phyloP scores from a whole-genome alignment of 345 rosid genomes.

The Cardamine chenopodiifolia region DNA sequence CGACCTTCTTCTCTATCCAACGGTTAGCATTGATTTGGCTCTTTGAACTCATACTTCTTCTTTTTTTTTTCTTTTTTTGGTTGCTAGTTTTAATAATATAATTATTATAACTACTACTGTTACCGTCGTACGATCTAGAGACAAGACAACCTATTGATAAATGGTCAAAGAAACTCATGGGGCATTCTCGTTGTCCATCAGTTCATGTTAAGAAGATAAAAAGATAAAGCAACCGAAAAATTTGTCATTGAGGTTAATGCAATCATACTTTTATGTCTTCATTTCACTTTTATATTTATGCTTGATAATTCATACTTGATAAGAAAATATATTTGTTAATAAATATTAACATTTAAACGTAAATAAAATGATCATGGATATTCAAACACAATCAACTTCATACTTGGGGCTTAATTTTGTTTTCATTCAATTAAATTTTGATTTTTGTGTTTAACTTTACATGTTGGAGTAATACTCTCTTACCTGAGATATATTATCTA shows the following conservation, averaged over 20 bases:
- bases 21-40: constrained; percentile 11
- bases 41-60: background rate
- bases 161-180: constrained; percentile 24
- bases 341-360: too few relatives aligned
- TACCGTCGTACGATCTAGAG: constrained; percentile 2
- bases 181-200: background rate
- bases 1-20: background rate
- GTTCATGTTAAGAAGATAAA: constrained; percentile 5
- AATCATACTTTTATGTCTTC: too few relatives aligned
- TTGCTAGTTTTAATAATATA: background rate
- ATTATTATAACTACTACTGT: background rate
- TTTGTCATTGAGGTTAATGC: background rate
- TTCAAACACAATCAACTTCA: too few relatives aligned
- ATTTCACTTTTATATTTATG: too few relatives aligned
- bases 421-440: too few relatives aligned
- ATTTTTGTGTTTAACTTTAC: too few relatives aligned
- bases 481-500: too few relatives aligned
- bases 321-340: too few relatives aligned
- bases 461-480: too few relatives aligned
- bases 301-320: too few relatives aligned
- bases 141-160: background rate
- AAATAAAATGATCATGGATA: too few relatives aligned
- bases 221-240: background rate
- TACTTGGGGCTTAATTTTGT: too few relatives aligned
- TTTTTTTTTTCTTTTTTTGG: background rate